Percentiles rank a stretch among this genome's conserved stretches.
Evolutionary conservation across 257 asterid species (phyloP).

Genomic region (Lantana camara): DNA sequence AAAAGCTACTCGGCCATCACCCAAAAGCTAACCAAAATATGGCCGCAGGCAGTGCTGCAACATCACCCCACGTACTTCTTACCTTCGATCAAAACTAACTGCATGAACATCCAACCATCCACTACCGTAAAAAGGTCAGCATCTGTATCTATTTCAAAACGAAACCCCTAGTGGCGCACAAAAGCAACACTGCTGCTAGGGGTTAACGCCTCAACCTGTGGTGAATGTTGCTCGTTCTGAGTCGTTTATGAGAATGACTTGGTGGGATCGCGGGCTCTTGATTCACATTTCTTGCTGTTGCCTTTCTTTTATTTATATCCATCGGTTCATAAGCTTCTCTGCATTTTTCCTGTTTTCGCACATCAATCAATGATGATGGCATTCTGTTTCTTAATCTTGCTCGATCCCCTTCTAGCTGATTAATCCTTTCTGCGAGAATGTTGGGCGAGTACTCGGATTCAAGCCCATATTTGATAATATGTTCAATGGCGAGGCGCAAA

Average conservation of each 20-base stretch:
- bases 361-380: not conserved
- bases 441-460: conserved; percentile 26
- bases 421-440: conserved; percentile 21
- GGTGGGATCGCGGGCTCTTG: not conserved
- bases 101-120: not conserved
- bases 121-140: not conserved
- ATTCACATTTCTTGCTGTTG: not conserved
- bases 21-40: too few species aligned
- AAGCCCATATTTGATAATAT: conserved; percentile 34
- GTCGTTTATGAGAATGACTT: conserved; percentile 12
- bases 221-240: not conserved
- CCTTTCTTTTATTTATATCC: too few species aligned
- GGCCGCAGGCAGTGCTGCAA: too few species aligned
- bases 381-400: conserved; percentile 8
- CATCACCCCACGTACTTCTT: not conserved
- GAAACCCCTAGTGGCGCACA: too few species aligned
- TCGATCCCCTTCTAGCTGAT: conserved; percentile 28
- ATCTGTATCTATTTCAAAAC: too few species aligned
- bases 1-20: too few species aligned
- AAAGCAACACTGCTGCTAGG: not conserved
- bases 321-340: too few species aligned
- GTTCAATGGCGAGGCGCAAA: conserved; percentile 29
- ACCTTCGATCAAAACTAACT: not conserved
- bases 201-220: not conserved
- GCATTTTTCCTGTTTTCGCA: not conserved